Evolutionary conservation across 768 basidiomycete genomes (phyloP).

Genomic region (Epithele typhae): DNA sequence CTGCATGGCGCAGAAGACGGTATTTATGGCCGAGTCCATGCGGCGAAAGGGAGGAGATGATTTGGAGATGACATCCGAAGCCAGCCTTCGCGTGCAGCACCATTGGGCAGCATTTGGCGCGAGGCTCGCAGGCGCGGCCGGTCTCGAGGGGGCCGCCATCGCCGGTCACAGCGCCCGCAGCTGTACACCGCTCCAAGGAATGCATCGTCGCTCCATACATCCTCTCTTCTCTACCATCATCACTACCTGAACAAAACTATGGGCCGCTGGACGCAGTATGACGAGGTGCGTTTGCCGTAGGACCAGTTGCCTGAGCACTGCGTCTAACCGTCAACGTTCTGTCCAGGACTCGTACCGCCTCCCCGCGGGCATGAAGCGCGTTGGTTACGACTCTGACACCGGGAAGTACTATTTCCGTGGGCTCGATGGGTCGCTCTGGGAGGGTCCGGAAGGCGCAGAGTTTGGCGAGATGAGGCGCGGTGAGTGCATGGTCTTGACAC

Average conservation of each 20-base stretch:
- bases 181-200: too few species aligned
- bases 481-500: constrained; percentile 16
- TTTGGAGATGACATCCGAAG: too few species aligned
- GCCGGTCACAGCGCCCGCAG: too few species aligned
- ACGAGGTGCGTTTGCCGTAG: constrained; percentile 24
- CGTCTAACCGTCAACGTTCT: too few species aligned
- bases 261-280: constrained; percentile 36
- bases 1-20: too few species aligned
- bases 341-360: constrained; percentile 49
- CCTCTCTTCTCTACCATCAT: constrained; percentile 2
- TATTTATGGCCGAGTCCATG: too few species aligned
- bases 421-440: constrained; percentile 47
- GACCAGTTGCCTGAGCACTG: not conserved
- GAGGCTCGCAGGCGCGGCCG: too few species aligned
- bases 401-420: constrained; percentile 64
- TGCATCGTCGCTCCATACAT: too few species aligned
- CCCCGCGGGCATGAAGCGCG: constrained; percentile 52
- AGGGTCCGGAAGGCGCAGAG: constrained; percentile 56
- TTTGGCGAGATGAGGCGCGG: constrained; percentile 49
- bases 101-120: too few species aligned
- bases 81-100: too few species aligned
- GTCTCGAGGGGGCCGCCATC: too few species aligned
- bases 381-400: constrained; percentile 74
- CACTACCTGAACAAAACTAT: constrained; percentile 15
- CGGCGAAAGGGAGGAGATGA: too few species aligned